These are phyloP conservation scores for Pyrenophora teres DNA, from an alignment of 2,329 filamentous ascomycete species.

Conservation along the genomic window DNA sequence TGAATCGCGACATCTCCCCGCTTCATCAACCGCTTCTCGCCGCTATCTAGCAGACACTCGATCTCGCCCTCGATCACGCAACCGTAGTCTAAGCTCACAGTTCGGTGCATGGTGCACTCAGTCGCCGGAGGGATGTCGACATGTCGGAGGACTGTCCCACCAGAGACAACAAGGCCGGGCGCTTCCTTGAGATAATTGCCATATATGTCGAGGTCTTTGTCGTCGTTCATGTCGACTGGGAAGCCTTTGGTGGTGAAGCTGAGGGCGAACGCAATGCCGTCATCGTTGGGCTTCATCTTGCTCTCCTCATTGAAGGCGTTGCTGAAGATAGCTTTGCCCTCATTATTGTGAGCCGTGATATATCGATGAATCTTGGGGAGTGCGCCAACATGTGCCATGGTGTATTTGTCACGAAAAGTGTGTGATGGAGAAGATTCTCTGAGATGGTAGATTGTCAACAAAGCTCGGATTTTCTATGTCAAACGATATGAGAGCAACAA, in stretches of 20 bases:
- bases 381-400: conserved; percentile 40
- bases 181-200: conserved; percentile 50
- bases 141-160: conserved; percentile 54
- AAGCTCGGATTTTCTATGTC: neutral
- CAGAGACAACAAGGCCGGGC: conserved; percentile 56
- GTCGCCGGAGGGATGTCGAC: conserved; percentile 46
- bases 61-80: conserved; percentile 48
- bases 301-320: conserved; percentile 43
- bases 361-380: conserved; percentile 43
- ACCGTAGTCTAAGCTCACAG: conserved; percentile 49
- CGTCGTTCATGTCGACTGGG: conserved; percentile 53
- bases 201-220: conserved; percentile 56
- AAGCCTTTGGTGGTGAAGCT: conserved; percentile 56
- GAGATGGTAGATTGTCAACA: neutral
- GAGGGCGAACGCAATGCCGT: conserved; percentile 56
- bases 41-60: conserved; percentile 46
- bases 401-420: conserved; percentile 5
- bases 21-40: conserved; percentile 45
- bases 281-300: conserved; percentile 46
- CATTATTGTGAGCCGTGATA: conserved; percentile 44
- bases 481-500: neutral
- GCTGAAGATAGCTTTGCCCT: conserved; percentile 47
- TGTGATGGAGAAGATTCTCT: neutral
- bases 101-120: conserved; percentile 49
- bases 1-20: conserved; percentile 48